These are phyloP conservation scores for Grigorovia humatica DNA, from an alignment of 805 yeast species.

Conservation along the genomic window DNA sequence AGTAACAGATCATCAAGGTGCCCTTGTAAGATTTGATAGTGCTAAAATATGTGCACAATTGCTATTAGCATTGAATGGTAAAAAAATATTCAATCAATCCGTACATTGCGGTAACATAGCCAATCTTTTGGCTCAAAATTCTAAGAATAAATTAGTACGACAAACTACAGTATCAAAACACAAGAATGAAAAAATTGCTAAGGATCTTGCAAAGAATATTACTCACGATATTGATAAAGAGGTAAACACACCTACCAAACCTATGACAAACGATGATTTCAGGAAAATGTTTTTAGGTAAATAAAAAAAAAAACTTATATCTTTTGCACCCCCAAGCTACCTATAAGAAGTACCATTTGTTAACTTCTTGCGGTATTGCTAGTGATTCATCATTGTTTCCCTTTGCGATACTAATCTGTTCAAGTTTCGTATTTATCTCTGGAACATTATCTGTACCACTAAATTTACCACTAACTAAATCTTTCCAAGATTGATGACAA, in stretches of 20 bases:
- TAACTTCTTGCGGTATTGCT: slow-evolving; percentile 32
- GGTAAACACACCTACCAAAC: neutral
- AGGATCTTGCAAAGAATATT: no score
- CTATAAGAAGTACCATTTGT: slow-evolving; percentile 27
- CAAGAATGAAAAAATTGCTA: neutral
- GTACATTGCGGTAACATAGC: slow-evolving; percentile 28
- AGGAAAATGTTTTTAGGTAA: slow-evolving; percentile 27
- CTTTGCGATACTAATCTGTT: no score
- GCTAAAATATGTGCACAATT: slow-evolving; percentile 43
- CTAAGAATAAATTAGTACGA: no score
- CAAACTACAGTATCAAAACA: neutral
- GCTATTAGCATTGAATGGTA: slow-evolving; percentile 34
- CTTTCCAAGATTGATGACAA: slow-evolving; percentile 61
- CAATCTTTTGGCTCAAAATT: slow-evolving; percentile 16
- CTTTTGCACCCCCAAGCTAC: neutral
- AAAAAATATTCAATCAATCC: slow-evolving; percentile 27
- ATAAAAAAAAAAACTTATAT: slow-evolving; percentile 2
- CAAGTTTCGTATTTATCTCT: neutral
- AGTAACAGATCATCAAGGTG: slow-evolving; percentile 37
- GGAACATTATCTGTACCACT: neutral
- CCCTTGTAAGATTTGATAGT: slow-evolving; percentile 38
- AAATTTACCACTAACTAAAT: slow-evolving; percentile 34
- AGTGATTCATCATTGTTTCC: neutral
- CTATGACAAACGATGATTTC: slow-evolving; percentile 31
- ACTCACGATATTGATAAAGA: neutral